phyloP scores from a whole-genome alignment of 1,284 basidiomycete genomes.

The Trametes hirsuta region DNA sequence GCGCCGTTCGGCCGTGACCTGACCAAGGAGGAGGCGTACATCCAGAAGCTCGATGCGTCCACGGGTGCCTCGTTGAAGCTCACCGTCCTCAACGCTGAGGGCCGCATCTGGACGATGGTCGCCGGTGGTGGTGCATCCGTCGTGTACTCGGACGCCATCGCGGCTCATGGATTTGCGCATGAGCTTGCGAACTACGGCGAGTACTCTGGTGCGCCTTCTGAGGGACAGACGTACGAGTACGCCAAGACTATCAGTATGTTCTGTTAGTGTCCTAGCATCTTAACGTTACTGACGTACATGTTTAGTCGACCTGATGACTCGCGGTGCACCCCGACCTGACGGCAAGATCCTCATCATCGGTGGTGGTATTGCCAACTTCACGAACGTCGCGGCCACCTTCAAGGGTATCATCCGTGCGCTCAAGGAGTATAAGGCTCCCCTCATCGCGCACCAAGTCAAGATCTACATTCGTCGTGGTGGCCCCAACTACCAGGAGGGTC shows the following conservation, averaged over 20 bases:
- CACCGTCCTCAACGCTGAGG: slow-evolving; percentile 93
- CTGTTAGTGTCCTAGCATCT: background rate
- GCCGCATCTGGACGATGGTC: slow-evolving; percentile 99
- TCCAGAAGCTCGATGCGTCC: slow-evolving; percentile 96
- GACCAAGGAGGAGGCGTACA: slow-evolving; percentile 99
- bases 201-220: slow-evolving; percentile 98
- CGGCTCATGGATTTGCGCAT: slow-evolving; percentile 94
- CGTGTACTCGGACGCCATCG: slow-evolving; percentile 95
- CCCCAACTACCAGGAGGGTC: slow-evolving; percentile 99
- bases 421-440: slow-evolving; percentile 89
- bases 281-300: slow-evolving; percentile 1
- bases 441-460: slow-evolving; percentile 85
- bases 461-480: slow-evolving; percentile 98
- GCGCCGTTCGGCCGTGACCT: slow-evolving; percentile 98
- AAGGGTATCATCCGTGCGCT: slow-evolving; percentile 99
- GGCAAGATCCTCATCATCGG: slow-evolving; percentile 99
- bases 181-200: slow-evolving; percentile 99
- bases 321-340: slow-evolving; percentile 79
- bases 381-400: slow-evolving; percentile 99
- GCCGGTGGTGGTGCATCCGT: slow-evolving; percentile 86
- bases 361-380: slow-evolving; percentile 99
- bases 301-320: slow-evolving; percentile 91
- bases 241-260: slow-evolving; percentile 93
- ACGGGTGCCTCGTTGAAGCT: slow-evolving; percentile 99
- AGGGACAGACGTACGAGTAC: slow-evolving; percentile 99